Percentiles rank a stretch among this genome's conserved stretches.
phyloP scores from a whole-genome alignment of 257 asterid species.

The Schizonepeta tenuifolia region DNA sequence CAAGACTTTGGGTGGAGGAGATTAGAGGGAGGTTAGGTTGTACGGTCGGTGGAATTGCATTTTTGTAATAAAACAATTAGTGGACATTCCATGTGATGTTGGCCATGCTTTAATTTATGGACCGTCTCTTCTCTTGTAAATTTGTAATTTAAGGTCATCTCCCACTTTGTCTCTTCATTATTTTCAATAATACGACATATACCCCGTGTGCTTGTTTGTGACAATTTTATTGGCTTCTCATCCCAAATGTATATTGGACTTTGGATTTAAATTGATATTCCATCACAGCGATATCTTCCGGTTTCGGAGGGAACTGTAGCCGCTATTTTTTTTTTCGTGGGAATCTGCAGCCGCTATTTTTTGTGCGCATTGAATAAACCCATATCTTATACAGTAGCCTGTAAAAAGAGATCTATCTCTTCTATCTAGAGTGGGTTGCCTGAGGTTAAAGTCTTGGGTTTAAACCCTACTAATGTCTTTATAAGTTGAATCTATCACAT shows the following conservation, averaged over 20 bases:
- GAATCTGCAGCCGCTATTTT: too few species aligned
- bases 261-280: background rate
- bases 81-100: conserved; percentile 48
- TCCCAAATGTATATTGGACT: background rate
- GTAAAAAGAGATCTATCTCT: too few species aligned
- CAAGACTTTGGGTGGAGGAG: too few species aligned
- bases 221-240: background rate
- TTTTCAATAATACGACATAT: background rate
- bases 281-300: background rate
- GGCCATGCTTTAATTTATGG: conserved; percentile 36
- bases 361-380: too few species aligned
- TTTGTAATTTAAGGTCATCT: conserved; percentile 34
- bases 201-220: background rate
- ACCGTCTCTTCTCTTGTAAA: background rate
- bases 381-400: too few species aligned
- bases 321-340: too few species aligned
- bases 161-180: conserved; percentile 36
- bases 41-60: background rate
- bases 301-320: background rate
- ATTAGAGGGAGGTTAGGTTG: background rate
- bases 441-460: too few species aligned
- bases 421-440: too few species aligned
- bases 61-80: background rate
- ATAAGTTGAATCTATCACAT: too few species aligned
- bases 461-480: too few species aligned